Conservation (phyloP, 179 eudicot genomes). For the Nepenthes alata region DNA sequence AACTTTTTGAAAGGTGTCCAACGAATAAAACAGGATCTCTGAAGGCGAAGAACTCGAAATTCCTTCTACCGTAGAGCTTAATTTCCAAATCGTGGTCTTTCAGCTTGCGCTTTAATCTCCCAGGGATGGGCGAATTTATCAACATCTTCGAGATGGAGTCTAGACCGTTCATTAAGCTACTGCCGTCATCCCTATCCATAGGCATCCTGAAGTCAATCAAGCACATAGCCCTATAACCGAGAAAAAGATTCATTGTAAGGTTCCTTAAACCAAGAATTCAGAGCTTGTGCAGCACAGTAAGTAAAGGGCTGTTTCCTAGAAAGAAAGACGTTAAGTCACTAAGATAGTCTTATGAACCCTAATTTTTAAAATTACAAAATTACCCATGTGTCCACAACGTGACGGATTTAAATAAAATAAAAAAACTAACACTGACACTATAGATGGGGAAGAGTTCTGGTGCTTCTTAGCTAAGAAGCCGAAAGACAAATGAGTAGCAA, state of each 20-base stretch:
- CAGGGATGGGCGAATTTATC: conserved; percentile 20
- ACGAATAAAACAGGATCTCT: conserved; percentile 79
- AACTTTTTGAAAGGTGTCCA: conserved; percentile 61
- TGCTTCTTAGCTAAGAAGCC: too few relatives aligned
- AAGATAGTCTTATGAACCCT: too few relatives aligned
- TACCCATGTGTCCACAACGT: too few relatives aligned
- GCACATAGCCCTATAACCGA: conserved; percentile 73
- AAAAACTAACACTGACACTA: too few relatives aligned
- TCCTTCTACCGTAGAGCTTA: conserved; percentile 28
- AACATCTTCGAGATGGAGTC: conserved; percentile 30
- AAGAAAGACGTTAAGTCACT: too few relatives aligned
- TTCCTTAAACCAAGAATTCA: neutral
- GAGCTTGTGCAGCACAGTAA: too few relatives aligned
- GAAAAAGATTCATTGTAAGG: neutral
- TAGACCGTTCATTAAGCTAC: conserved; percentile 23
- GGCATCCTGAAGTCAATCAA: conserved; percentile 78
- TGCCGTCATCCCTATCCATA: conserved; percentile 33
- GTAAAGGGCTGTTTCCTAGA: too few relatives aligned
- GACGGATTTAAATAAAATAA: too few relatives aligned
- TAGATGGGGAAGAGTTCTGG: too few relatives aligned
- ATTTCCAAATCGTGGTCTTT: conserved; percentile 14
- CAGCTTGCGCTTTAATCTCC: conserved; percentile 46
- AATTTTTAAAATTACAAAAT: too few relatives aligned
- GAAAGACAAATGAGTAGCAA: too few relatives aligned
- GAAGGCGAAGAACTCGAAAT: conserved; percentile 55